A percentile compares a stretch with the other conserved stretches of the same genome.
These are phyloP conservation scores for Polytrichum commune DNA, from an alignment of 225 moss, liverwort and hornwort genomes.

Conservation along the genomic window DNA sequence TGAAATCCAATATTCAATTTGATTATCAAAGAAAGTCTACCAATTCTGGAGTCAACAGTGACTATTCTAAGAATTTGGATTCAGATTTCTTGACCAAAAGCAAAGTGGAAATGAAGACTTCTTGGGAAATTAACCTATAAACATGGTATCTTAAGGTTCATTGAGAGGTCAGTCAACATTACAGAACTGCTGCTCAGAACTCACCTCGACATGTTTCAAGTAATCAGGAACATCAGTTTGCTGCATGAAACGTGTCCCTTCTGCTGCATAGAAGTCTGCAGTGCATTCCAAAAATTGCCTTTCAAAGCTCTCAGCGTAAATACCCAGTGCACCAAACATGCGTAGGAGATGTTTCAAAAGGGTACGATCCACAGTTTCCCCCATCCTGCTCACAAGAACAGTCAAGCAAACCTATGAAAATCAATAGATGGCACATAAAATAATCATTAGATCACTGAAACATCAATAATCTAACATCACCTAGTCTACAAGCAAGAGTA, in stretches of 20 bases:
- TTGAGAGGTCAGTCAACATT: no score
- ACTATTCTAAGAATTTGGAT: no score
- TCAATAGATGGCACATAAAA: background rate
- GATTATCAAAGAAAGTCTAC: no score
- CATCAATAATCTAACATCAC: no score
- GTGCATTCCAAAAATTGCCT: slow-evolving; percentile 66
- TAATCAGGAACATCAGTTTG: slow-evolving; percentile 76
- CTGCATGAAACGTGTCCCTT: slow-evolving; percentile 69
- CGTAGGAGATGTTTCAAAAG: slow-evolving; percentile 65
- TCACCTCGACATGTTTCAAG: slow-evolving; percentile 68
- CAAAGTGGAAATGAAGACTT: no score
- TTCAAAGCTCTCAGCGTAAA: slow-evolving; percentile 69
- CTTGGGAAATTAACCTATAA: no score
- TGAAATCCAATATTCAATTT: no score
- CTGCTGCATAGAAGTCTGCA: slow-evolving; percentile 67
- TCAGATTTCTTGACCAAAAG: no score
- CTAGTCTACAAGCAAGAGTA: no score
- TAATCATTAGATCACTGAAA: background rate
- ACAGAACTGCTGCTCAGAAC: no score
- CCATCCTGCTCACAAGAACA: slow-evolving; percentile 43
- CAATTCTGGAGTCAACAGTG: no score
- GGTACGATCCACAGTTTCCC: slow-evolving; percentile 69
- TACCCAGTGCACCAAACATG: slow-evolving; percentile 63
- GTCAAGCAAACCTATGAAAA: background rate
- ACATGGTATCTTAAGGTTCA: no score